phyloP scores from a whole-genome alignment of 164 flowering plant genomes.

The Stephania cephalantha region DNA sequence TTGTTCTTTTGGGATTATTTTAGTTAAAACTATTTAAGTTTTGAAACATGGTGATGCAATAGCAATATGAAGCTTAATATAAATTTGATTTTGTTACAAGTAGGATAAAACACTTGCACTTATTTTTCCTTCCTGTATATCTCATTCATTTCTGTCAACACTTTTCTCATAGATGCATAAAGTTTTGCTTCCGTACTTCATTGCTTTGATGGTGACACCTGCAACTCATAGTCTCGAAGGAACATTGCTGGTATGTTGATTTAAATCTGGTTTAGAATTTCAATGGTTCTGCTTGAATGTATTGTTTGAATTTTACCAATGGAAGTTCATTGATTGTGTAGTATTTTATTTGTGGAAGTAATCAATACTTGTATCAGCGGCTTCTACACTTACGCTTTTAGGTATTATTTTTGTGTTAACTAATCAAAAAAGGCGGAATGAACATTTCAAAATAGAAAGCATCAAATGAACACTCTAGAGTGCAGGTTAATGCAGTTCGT shows the following conservation, averaged over 20 bases:
- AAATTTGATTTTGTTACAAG: not conserved
- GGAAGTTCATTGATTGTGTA: not conserved
- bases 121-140: not conserved
- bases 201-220: slow-evolving; percentile 63
- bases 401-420: not conserved
- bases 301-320: not conserved
- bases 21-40: no score
- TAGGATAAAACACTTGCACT: not conserved
- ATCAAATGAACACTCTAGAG: not conserved
- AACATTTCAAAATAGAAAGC: not conserved
- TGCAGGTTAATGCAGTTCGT: not conserved
- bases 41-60: no score
- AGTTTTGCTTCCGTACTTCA: slow-evolving; percentile 57
- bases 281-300: slow-evolving; percentile 3
- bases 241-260: slow-evolving; percentile 60
- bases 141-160: not conserved
- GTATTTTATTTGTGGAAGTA: not conserved
- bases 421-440: not conserved
- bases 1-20: not conserved
- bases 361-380: not conserved
- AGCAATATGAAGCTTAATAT: no score
- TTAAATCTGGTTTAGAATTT: not conserved
- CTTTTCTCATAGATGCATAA: slow-evolving; percentile 68
- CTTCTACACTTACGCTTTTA: not conserved
- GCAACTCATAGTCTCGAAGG: slow-evolving; percentile 82